phyloP scores from a whole-genome alignment of 305 asterid species.

The Salvia sclarea region DNA sequence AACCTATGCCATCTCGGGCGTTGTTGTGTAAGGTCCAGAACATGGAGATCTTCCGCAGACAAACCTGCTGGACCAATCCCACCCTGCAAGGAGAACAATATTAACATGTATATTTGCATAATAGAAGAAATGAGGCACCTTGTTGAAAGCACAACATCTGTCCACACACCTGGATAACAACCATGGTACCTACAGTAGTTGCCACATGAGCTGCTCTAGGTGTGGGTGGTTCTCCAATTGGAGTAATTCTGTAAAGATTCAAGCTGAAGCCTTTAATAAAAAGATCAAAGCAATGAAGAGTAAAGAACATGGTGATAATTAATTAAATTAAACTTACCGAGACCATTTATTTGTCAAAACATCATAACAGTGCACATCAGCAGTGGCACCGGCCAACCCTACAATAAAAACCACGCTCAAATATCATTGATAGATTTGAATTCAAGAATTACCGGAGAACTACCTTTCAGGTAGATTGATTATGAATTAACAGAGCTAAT shows the following conservation, averaged over 20 bases:
- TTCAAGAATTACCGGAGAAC: conserved; percentile 14
- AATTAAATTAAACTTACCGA: conserved; percentile 51
- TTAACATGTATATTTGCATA: conserved; percentile 21
- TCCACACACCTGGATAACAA: conserved; percentile 85
- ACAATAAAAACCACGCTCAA: conserved; percentile 44
- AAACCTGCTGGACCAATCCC: conserved; percentile 99
- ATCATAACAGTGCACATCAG: conserved; percentile 93
- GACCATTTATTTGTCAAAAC: conserved; percentile 95
- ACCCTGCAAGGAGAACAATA: conserved; percentile 58
- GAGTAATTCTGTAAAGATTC: conserved; percentile 65
- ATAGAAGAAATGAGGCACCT: conserved; percentile 10
- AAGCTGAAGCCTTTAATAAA: conserved; percentile 19
- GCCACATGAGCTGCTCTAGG: conserved; percentile 99
- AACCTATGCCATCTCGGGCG: conserved; percentile 98
- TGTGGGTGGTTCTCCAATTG: conserved; percentile 99
- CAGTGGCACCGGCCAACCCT: conserved; percentile 99
- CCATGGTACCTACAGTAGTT: conserved; percentile 98
- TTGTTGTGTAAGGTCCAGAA: conserved; percentile 94
- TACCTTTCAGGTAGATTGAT: conserved; percentile 1
- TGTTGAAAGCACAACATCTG: conserved; percentile 18
- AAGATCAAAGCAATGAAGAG: conserved; percentile 25
- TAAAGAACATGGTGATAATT: not conserved
- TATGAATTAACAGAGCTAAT: conserved; percentile 19
- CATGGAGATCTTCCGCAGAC: conserved; percentile 99
- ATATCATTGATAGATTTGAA: conserved; percentile 25